Base-by-base conservation (phyloP, 768 basidiomycete genomes). In the Clitopilus passeckerianus region DNA sequence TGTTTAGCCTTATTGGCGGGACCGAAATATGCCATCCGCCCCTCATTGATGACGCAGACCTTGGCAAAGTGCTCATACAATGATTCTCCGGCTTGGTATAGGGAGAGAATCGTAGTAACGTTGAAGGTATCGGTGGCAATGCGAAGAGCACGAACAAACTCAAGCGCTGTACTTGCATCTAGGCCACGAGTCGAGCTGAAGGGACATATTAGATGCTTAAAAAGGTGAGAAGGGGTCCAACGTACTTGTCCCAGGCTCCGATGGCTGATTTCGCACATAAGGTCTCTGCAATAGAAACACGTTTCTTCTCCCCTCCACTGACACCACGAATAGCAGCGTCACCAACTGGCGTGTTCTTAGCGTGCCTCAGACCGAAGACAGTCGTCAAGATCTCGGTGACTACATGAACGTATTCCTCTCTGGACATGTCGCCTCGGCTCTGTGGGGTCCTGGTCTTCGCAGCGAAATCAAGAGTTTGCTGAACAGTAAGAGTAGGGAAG, bases 71-170 rank as follows among this genome's bases (percentile, higher is more conserved):
- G 74, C 20, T 80, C 60, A 60, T 85, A 87, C 0, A 88, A 68
- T 1, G 77, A 77, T 68, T 93, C 90, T 58, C 87, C 86, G 7
- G 90, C 92, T 71, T 94, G 92, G 71, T 94, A 93, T 35, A 95
- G 83, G 0, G 90, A 87, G n/a, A 90, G 89, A 59, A 94, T 80
- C 0, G 87, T 91, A 0, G 87, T 75, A 16, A 70, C 60, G n/a
- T 73, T 67, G 57, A 75, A 75, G 2, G 80, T 74, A 64, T 91
- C 85, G 0, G 89, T 89, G 3, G 81, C 75, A 43, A 85, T 77
- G 2, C 89, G 82, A 34, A 92, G 75, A 1, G 86, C 83, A 50
- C 78, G 84, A 52, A 85, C 83, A 63, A 89, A 91, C 67, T 91
- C 89, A 35, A 89, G 73, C 12, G 89, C 90, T 1, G 89, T 91